phyloP scores from a whole-genome alignment of 2,329 filamentous ascomycete species.

The Penicillium freii region DNA sequence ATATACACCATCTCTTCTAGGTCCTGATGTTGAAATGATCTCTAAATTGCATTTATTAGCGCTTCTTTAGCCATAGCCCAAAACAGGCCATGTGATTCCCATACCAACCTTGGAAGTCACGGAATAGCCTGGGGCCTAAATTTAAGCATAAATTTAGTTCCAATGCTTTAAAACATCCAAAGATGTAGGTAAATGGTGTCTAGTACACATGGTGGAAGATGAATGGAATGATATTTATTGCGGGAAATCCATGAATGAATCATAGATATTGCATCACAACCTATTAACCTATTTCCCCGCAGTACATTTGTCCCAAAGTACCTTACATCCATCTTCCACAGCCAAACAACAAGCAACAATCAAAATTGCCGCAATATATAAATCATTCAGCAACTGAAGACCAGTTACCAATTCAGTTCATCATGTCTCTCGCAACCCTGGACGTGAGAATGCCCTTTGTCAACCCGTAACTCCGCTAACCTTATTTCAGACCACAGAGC shows the following conservation, averaged over 20 bases:
- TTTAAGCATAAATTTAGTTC: slow-evolving; percentile 1
- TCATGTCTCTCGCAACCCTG: slow-evolving; percentile 46
- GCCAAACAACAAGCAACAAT: neutral
- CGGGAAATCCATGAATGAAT: neutral
- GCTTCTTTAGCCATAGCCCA: neutral
- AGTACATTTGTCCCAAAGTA: neutral
- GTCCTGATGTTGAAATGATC: neutral
- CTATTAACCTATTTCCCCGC: slow-evolving; percentile 5
- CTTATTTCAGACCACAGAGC: slow-evolving; percentile 27
- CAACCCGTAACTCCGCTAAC: slow-evolving; percentile 4
- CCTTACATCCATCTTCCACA: neutral
- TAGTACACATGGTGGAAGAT: too few relatives aligned
- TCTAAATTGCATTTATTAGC: too few relatives aligned
- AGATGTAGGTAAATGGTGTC: too few relatives aligned
- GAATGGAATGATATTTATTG: neutral
- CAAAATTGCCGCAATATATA: neutral
- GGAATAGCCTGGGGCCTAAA: neutral
- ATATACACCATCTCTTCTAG: too few relatives aligned
- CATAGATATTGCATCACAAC: neutral
- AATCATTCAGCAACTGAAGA: neutral
- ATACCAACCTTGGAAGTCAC: neutral
- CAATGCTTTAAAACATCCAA: neutral
- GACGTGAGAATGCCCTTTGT: slow-evolving; percentile 34
- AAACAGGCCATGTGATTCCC: neutral
- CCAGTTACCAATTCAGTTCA: slow-evolving; percentile 1